Percentiles rank a stretch among this genome's conserved stretches.
Conservation (phyloP, 495 filamentous ascomycete species). For the Emericellopsis terricola region DNA sequence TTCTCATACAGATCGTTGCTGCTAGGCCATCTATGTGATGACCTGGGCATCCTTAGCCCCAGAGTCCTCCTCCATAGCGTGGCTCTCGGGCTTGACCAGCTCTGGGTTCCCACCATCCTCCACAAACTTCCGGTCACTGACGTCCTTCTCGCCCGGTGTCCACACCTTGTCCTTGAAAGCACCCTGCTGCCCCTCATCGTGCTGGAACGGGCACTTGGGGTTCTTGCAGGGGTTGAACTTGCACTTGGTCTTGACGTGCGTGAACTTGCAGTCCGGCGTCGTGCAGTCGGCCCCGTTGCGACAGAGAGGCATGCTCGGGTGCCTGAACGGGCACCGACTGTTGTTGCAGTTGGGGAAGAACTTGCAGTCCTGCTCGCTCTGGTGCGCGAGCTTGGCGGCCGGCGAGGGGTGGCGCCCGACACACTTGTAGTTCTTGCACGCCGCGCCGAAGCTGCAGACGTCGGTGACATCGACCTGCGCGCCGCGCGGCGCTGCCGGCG, state of each 20-base stretch:
- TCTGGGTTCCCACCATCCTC: constrained; percentile 52
- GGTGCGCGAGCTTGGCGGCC: constrained; percentile 54
- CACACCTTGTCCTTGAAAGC: constrained; percentile 83
- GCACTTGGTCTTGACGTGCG: constrained; percentile 66
- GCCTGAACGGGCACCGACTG: constrained; percentile 67
- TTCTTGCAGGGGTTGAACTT: constrained; percentile 86
- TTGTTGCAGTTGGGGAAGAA: constrained; percentile 94
- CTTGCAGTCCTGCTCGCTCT: constrained; percentile 74
- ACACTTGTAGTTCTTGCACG: constrained; percentile 92
- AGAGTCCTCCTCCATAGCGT: no score
- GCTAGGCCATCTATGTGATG: no score
- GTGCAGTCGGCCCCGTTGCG: constrained; percentile 87
- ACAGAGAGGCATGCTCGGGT: constrained; percentile 62
- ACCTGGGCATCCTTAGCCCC: no score
- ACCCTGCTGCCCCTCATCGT: constrained; percentile 73
- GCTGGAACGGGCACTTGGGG: constrained; percentile 67
- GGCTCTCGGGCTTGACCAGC: constrained; percentile 56
- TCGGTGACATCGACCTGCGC: constrained; percentile 58
- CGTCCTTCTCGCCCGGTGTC: constrained; percentile 45
- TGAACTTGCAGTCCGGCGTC: constrained; percentile 72
- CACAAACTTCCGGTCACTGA: constrained; percentile 88
- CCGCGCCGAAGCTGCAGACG: constrained; percentile 65
- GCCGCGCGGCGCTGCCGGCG: constrained; percentile 73
- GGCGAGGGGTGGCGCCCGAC: constrained; percentile 84
- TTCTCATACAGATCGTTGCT: no score